A percentile compares a stretch with the other conserved stretches of the same genome.
Evolutionary conservation across 2,329 filamentous ascomycete species (phyloP).

Genomic region (Boeremia exigua): DNA sequence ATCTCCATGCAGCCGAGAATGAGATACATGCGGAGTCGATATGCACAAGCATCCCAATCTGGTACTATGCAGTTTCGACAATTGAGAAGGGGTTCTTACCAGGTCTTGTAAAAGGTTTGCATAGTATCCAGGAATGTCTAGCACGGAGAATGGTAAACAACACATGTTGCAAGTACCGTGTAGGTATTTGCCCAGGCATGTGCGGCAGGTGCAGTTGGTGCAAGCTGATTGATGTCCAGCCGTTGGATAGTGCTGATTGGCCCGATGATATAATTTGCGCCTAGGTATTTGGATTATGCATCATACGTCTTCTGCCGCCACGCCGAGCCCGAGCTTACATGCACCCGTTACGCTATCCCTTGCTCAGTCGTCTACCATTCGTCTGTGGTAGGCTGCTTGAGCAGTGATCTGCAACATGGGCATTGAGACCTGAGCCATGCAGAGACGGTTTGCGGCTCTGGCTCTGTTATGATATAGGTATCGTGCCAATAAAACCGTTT

Average conservation of each 20-base stretch:
- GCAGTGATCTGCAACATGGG: conserved; percentile 33
- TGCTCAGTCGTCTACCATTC: conserved; percentile 16
- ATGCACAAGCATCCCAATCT: conserved; percentile 36
- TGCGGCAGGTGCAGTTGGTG: background rate
- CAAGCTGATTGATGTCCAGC: background rate
- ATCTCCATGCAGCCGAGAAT: conserved; percentile 47
- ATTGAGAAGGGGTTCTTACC: conserved; percentile 30
- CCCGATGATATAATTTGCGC: conserved; percentile 27
- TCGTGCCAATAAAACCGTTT: conserved; percentile 4
- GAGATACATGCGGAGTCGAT: conserved; percentile 39
- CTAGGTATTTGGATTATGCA: conserved; percentile 27
- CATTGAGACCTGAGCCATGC: conserved; percentile 36
- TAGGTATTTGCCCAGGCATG: background rate
- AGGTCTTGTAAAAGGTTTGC: conserved; percentile 5
- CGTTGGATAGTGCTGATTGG: conserved; percentile 5
- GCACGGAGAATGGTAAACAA: conserved; percentile 13
- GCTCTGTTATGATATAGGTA: conserved; percentile 13
- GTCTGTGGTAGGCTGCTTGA: conserved; percentile 25
- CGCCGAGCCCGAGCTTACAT: conserved; percentile 23
- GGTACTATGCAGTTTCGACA: conserved; percentile 25
- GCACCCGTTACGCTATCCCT: conserved; percentile 16
- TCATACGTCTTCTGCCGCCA: conserved; percentile 27
- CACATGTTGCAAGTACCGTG: background rate
- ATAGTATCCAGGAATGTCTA: conserved; percentile 7
- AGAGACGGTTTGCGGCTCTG: conserved; percentile 40